Base-by-base conservation (phyloP, 345 rosid genomes). In the Sonneratia caseolaris region DNA sequence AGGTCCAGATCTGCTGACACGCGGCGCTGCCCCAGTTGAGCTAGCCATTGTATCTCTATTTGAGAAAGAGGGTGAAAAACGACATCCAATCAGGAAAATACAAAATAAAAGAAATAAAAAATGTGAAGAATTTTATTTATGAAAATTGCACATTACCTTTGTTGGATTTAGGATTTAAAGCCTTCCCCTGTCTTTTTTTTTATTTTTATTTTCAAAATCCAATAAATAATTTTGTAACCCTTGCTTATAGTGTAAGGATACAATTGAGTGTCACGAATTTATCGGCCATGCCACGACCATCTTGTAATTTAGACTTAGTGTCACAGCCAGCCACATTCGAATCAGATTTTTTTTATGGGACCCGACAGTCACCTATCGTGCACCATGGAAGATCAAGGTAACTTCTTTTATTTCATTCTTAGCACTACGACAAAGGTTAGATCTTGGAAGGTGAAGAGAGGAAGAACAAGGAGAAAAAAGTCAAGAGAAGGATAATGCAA, bases 161-260 rank as follows among this genome's bases (percentile, higher is more conserved):
- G 32, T 27, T 1, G 32, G 32, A 27, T 27, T 27, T 27, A 0
- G 32, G 32, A 27, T 59, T 21, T 61, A 21, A 38, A 12, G 64
- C 35, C 5, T 72, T 35, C 62, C 40, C 45, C 53, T 45, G 14
- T 49, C 32, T 27, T 43, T 56, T 73, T 32, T 9, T 6, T 6
- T 22, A 59, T 32, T 9, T 6, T 6, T 22, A 59, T n/a, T 59
- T 59, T 59, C 36, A 1, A 24, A 59, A 24, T 36, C 13, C 64
- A 32, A 70, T 72, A 68, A 51, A 37, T 72, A 68, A 19, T 76
- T 76, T 71, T 62, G 42, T 22, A 53, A 68, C 73, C 86, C 71
- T 82, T 75, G 82, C 48, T 72, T 80, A 80, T 82, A 74, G 85
- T 83, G 89, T 35, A 47, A 45, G 68, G 79, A 74, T 78, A 78